Conservation (phyloP, 352 stramenopile species). For the Pythium vanterpoolii region DNA sequence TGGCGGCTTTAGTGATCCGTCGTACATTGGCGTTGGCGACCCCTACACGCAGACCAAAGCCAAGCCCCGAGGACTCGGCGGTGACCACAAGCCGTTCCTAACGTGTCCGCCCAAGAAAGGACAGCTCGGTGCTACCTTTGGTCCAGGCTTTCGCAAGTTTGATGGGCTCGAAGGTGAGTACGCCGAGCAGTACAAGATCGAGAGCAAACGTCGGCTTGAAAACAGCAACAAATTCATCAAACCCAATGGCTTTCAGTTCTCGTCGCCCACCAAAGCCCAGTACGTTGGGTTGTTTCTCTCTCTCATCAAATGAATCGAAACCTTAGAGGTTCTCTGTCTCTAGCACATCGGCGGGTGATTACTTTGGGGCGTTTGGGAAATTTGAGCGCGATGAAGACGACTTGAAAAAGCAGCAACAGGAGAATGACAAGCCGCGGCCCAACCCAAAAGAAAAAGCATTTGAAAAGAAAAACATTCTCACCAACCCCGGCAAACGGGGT, state of each 20-base stretch:
- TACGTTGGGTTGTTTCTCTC: conserved; percentile 21
- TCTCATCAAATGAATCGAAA: background rate
- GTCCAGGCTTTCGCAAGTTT: conserved; percentile 57
- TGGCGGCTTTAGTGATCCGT: conserved; percentile 71
- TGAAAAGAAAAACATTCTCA: conserved; percentile 69
- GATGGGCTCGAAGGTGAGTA: conserved; percentile 61
- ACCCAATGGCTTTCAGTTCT: conserved; percentile 65
- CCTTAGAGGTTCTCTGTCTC: background rate
- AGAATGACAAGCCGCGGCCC: conserved; percentile 31
- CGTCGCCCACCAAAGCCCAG: conserved; percentile 57
- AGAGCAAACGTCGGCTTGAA: conserved; percentile 58
- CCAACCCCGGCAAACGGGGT: conserved; percentile 53
- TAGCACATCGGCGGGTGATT: conserved; percentile 61
- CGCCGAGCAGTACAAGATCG: conserved; percentile 64
- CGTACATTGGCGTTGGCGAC: conserved; percentile 62
- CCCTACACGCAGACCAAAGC: conserved; percentile 45
- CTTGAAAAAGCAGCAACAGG: conserved; percentile 42
- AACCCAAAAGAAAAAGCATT: conserved; percentile 67
- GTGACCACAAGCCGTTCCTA: conserved; percentile 66
- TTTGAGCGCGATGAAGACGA: conserved; percentile 64
- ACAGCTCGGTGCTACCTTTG: conserved; percentile 55
- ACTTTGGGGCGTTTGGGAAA: conserved; percentile 67
- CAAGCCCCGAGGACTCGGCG: conserved; percentile 49
- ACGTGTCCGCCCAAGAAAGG: conserved; percentile 70
- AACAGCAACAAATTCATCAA: conserved; percentile 73